Evolutionary conservation across 139 green algal species (phyloP), one percentile per base, ranked within the genome.

Genomic region (Chlamydomonas asymmetrica): DNA sequence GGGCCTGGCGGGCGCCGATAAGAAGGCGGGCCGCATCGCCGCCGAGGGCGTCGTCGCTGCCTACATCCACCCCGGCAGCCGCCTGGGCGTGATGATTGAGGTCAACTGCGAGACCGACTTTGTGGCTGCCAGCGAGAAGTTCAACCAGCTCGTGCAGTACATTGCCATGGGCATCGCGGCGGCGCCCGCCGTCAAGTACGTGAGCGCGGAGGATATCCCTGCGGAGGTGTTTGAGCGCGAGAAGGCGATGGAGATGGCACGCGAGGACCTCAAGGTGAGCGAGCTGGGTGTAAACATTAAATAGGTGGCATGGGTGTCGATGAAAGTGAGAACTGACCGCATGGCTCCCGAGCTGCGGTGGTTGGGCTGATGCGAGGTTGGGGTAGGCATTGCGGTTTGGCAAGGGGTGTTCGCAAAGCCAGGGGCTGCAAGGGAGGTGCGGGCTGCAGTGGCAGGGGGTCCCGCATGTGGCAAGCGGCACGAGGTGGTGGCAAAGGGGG

Each of bases 61-160:
- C n/a, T 99, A 99, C 90, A 96, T 99, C 84, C 96, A 99, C 88
- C 87, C 91, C n/a, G 94, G 92, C 80, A 91, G 86, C 66, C 87
- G 88, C 65, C 86, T 96, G 63, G 93, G 93, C 23, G 89, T 97
- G 50, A 66, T 97, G 73, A 56, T 90, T 59, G 88, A 92, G 85
- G 88, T 97, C 9, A 99, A 98, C 92, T 98, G 96, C 85, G 96
- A 99, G 88, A 98, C 96, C 22, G 96, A 99, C 86, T 99, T 99
- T 80, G 96, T 99, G 50, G 94, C 96, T 0, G 87, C 91, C 0
- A 87, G 85, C 13, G 93, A 97, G 63, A 89, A 87, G 63, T 98
- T 99, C 90, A 86, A 93, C 69, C 80, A 93, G 81, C 91, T 99
- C 71, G 93, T 91, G 0, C 78, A 74, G 59, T 74, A 63, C 52